A percentile compares a stretch with the other conserved stretches of the same genome.
Conservation (phyloP, 164 flowering plant species). For the Nymphaea thermarum region DNA sequence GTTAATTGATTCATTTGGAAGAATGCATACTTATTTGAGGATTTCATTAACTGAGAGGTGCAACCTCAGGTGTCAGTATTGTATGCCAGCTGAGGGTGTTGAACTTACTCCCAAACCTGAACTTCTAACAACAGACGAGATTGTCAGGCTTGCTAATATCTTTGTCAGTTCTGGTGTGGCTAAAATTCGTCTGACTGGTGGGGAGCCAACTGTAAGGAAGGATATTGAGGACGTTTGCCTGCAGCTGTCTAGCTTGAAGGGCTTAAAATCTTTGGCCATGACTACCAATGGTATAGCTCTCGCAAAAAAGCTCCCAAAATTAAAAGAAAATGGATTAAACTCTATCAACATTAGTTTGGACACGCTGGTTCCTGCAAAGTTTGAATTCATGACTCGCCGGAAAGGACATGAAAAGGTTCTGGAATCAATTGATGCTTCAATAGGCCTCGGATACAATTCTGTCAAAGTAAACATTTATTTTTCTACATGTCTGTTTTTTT, state of each 20-base stretch:
- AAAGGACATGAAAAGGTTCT: slow-evolving; percentile 83
- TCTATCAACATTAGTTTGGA: slow-evolving; percentile 86
- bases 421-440: slow-evolving; percentile 68
- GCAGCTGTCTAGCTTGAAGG: slow-evolving; percentile 55
- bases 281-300: slow-evolving; percentile 88
- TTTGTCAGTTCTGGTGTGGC: slow-evolving; percentile 79
- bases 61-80: slow-evolving; percentile 83
- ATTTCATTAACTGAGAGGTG: slow-evolving; percentile 94
- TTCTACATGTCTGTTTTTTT: too few relatives aligned
- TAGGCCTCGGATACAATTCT: slow-evolving; percentile 76
- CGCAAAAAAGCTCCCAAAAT: slow-evolving; percentile 71
- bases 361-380: slow-evolving; percentile 86
- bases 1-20: slow-evolving; percentile 86
- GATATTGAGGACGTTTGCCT: slow-evolving; percentile 85
- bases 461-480: slow-evolving; percentile 47
- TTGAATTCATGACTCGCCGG: slow-evolving; percentile 91
- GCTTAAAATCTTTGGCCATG: slow-evolving; percentile 75
- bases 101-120: slow-evolving; percentile 65
- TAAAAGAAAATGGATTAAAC: slow-evolving; percentile 74
- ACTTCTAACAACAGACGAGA: slow-evolving; percentile 51
- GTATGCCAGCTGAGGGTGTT: slow-evolving; percentile 95
- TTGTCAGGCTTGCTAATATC: slow-evolving; percentile 59
- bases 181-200: slow-evolving; percentile 92
- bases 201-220: slow-evolving; percentile 88
- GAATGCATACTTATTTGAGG: slow-evolving; percentile 83